Conservation (phyloP, 768 basidiomycete species). For the Lactarius indigo region DNA sequence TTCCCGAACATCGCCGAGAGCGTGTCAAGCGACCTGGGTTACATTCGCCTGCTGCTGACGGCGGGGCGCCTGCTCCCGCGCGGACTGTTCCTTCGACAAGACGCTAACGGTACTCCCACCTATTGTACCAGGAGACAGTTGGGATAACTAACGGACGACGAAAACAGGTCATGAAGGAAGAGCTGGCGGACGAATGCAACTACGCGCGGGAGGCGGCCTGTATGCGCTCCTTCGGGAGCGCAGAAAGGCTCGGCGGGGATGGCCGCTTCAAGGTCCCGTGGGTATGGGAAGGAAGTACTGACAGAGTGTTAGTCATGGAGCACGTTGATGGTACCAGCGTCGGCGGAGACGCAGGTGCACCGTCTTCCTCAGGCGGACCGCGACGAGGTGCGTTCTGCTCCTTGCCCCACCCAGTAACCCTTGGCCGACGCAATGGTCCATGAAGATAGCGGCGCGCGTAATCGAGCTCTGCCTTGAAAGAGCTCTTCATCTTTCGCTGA, state of each 20-base stretch:
- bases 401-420: neutral
- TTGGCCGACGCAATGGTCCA: neutral
- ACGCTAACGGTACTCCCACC: slow-evolving; percentile 60
- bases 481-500: slow-evolving; percentile 86
- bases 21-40: slow-evolving; percentile 83
- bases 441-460: slow-evolving; percentile 77
- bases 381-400: slow-evolving; percentile 56
- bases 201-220: slow-evolving; percentile 81
- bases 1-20: slow-evolving; percentile 90
- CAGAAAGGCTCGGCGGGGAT: slow-evolving; percentile 51
- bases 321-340: slow-evolving; percentile 76
- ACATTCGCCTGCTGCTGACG: slow-evolving; percentile 77
- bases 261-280: slow-evolving; percentile 78
- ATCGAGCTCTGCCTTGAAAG: slow-evolving; percentile 82
- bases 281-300: slow-evolving; percentile 79
- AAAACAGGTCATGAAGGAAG: slow-evolving; percentile 78
- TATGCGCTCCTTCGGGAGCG: slow-evolving; percentile 54
- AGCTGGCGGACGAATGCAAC: slow-evolving; percentile 90
- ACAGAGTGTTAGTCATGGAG: slow-evolving; percentile 88
- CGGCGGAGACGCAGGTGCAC: slow-evolving; percentile 55
- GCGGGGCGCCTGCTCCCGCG: slow-evolving; percentile 79
- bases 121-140: no score
- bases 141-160: slow-evolving; percentile 5
- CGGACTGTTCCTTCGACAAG: slow-evolving; percentile 88
- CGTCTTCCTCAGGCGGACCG: slow-evolving; percentile 61